phyloP scores from a whole-genome alignment of 140 eudicot species.

The Erigeron philadelphicus region DNA sequence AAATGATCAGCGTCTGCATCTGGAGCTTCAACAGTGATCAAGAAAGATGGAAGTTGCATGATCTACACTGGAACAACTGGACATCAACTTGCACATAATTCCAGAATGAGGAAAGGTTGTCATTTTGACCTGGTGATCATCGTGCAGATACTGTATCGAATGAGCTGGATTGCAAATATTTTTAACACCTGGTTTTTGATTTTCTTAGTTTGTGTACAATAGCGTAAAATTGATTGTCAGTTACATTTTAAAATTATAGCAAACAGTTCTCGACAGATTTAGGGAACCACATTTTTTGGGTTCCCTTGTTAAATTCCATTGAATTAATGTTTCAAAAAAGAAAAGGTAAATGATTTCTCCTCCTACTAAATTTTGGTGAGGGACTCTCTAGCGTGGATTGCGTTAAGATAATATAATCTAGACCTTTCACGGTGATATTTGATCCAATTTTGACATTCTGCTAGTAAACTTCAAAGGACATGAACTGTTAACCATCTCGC shows the following conservation, averaged over 20 bases:
- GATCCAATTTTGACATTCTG: no score
- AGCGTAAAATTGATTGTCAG: slow-evolving; percentile 26
- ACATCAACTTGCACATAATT: slow-evolving; percentile 19
- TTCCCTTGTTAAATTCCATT: slow-evolving; percentile 22
- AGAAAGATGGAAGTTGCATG: slow-evolving; percentile 19
- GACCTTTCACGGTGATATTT: no score
- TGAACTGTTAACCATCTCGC: no score
- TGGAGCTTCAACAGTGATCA: slow-evolving; percentile 26
- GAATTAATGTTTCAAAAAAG: slow-evolving; percentile 6
- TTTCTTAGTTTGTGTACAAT: slow-evolving; percentile 30
- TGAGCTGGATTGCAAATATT: slow-evolving; percentile 43
- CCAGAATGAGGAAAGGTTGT: slow-evolving; percentile 1
- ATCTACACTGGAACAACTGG: slow-evolving; percentile 6
- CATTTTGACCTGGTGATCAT: background rate
- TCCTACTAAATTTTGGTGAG: background rate
- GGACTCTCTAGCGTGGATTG: no score
- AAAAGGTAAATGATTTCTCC: background rate
- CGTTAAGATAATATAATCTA: no score
- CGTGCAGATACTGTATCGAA: slow-evolving; percentile 39
- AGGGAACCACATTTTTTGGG: slow-evolving; percentile 25
- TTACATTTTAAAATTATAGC: slow-evolving; percentile 12
- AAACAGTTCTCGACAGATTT: slow-evolving; percentile 21
- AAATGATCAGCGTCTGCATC: slow-evolving; percentile 23
- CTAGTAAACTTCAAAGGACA: no score
- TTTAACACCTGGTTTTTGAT: slow-evolving; percentile 34